A percentile compares a stretch with the other conserved stretches of the same genome.
phyloP scores from a whole-genome alignment of 73 alveolate species.

The Chromera velia region DNA sequence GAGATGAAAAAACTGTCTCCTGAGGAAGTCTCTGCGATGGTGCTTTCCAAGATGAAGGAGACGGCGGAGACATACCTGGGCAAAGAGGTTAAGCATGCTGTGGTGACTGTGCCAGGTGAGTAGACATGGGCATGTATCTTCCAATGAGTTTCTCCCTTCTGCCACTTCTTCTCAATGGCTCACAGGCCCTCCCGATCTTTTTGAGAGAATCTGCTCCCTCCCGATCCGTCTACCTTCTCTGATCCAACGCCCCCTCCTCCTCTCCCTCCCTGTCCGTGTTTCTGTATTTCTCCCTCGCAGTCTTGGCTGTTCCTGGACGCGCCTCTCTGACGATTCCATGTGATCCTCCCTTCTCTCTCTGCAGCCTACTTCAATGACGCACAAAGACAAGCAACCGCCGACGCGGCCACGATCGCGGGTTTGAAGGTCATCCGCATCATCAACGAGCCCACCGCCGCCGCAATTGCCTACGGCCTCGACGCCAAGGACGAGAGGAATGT shows the following conservation, averaged over 20 bases:
- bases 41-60: constrained; percentile 75
- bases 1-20: constrained; percentile 74
- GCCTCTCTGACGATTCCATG: too few relatives aligned
- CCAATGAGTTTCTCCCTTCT: too few relatives aligned
- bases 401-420: constrained; percentile 89
- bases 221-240: too few relatives aligned
- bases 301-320: too few relatives aligned
- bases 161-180: too few relatives aligned
- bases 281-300: too few relatives aligned
- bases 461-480: constrained; percentile 92
- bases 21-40: constrained; percentile 90
- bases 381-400: constrained; percentile 87
- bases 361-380: constrained; percentile 89
- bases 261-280: too few relatives aligned
- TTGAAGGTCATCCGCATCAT: constrained; percentile 90
- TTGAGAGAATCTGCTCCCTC: too few relatives aligned
- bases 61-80: constrained; percentile 72
- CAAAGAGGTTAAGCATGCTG: constrained; percentile 70
- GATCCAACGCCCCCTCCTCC: too few relatives aligned
- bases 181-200: too few relatives aligned
- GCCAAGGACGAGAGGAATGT: constrained; percentile 79
- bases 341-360: too few relatives aligned
- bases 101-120: constrained; percentile 4
- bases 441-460: constrained; percentile 99
- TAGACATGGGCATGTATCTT: too few relatives aligned